Conservation (phyloP, 2,329 filamentous ascomycete species). For the Nannizzia gypsea region DNA sequence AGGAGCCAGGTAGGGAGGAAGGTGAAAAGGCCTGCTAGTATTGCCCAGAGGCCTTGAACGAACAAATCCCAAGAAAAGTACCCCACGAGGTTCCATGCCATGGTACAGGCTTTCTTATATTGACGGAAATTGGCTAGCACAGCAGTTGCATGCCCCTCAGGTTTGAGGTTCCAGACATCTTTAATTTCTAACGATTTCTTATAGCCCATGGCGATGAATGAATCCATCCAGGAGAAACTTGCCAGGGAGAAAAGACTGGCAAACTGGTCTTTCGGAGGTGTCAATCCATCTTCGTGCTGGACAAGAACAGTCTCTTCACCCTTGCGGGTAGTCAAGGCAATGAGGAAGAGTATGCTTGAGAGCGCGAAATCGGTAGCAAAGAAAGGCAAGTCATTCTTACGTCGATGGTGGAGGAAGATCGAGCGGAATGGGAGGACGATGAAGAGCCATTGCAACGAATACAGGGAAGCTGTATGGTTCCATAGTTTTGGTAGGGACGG, state of each 20-base stretch:
- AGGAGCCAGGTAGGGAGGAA: conserved; percentile 87
- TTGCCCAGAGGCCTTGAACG: conserved; percentile 68
- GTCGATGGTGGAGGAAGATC: conserved; percentile 63
- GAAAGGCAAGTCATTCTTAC: conserved; percentile 50
- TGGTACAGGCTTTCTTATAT: conserved; percentile 64
- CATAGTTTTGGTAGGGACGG: conserved; percentile 64
- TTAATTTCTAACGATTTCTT: conserved; percentile 68
- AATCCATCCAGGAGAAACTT: conserved; percentile 84
- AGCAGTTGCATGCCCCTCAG: conserved; percentile 73
- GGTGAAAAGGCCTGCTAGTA: conserved; percentile 67
- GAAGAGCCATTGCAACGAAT: conserved; percentile 71
- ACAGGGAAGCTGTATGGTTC: conserved; percentile 85
- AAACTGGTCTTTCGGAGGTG: conserved; percentile 74
- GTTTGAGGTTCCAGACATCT: conserved; percentile 83
- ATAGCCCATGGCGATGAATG: conserved; percentile 81
- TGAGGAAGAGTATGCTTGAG: conserved; percentile 58
- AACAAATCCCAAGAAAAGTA: conserved; percentile 72
- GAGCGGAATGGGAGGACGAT: conserved; percentile 70
- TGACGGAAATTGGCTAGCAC: conserved; percentile 76
- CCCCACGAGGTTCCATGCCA: conserved; percentile 68
- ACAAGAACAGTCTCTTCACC: conserved; percentile 82
- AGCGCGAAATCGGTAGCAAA: conserved; percentile 64
- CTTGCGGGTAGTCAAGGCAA: conserved; percentile 72
- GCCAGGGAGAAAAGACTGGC: conserved; percentile 80
- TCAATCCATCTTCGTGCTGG: conserved; percentile 78